phyloP scores from a whole-genome alignment of 2,329 filamentous ascomycete species.

The Neospermospora avenae region DNA sequence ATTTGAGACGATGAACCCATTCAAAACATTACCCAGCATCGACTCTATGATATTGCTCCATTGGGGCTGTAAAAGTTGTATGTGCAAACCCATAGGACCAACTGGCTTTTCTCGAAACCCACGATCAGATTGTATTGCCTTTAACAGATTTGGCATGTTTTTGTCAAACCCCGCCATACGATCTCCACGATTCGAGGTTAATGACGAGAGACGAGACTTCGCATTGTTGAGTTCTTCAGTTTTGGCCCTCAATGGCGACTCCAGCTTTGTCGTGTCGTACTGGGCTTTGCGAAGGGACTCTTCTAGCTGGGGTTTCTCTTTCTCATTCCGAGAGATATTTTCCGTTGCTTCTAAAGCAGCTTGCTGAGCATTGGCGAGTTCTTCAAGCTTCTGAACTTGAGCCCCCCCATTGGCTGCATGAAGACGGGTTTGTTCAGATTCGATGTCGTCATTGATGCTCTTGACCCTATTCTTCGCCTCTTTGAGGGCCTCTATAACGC shows the following conservation, averaged over 20 bases:
- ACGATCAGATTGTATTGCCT: conserved; percentile 64
- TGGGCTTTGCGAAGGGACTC: conserved; percentile 36
- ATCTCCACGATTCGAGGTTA: conserved; percentile 57
- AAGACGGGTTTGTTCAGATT: conserved; percentile 58
- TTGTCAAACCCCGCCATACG: conserved; percentile 62
- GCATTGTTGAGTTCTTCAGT: conserved; percentile 51
- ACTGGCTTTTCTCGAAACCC: conserved; percentile 71
- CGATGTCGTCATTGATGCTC: conserved; percentile 46
- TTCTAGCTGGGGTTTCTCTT: conserved; percentile 38
- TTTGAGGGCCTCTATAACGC: conserved; percentile 58
- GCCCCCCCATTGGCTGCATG: conserved; percentile 67
- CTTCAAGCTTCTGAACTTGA: conserved; percentile 56
- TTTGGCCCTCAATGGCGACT: conserved; percentile 42
- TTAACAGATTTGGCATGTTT: conserved; percentile 61
- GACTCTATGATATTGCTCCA: conserved; percentile 85
- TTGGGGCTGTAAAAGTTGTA: conserved; percentile 72
- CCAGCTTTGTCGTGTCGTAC: conserved; percentile 33
- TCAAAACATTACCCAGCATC: conserved; percentile 65
- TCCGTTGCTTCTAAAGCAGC: conserved; percentile 44
- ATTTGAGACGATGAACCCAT: conserved; percentile 76
- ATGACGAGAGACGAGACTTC: conserved; percentile 46
- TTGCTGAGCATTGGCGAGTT: conserved; percentile 57
- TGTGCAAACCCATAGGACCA: conserved; percentile 76
- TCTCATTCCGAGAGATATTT: conserved; percentile 41
- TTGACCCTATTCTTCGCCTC: conserved; percentile 47